Conservation (phyloP, 768 basidiomycete species). For the Panellus pusillus region DNA sequence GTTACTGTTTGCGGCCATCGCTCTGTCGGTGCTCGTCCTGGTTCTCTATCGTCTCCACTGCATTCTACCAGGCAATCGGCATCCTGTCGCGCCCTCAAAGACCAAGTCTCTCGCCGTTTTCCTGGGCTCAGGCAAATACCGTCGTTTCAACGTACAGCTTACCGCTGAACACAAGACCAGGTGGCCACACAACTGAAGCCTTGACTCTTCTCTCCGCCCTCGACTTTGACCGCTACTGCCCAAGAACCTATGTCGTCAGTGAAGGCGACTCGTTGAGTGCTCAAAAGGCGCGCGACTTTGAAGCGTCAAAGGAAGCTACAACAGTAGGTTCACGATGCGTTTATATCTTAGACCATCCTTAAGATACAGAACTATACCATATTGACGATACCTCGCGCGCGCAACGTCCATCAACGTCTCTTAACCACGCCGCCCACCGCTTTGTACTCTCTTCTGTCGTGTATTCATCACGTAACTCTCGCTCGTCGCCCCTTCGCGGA, state of each 20-base stretch:
- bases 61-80: constrained; percentile 8
- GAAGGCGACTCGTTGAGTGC: constrained; percentile 80
- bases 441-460: constrained; percentile 55
- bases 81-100: neutral
- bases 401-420: constrained; percentile 80
- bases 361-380: constrained; percentile 42
- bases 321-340: constrained; percentile 18
- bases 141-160: neutral
- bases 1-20: neutral
- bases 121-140: constrained; percentile 81
- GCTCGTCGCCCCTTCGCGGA: constrained; percentile 62
- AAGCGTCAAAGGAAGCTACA: constrained; percentile 38
- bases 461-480: constrained; percentile 62
- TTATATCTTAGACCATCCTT: neutral
- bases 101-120: constrained; percentile 67
- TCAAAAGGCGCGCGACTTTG: constrained; percentile 67
- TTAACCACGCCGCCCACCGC: constrained; percentile 70
- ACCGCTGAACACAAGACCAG: constrained; percentile 40
- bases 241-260: constrained; percentile 79
- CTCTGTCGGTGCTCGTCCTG: neutral
- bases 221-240: constrained; percentile 72
- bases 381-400: constrained; percentile 80
- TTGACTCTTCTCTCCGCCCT: constrained; percentile 69
- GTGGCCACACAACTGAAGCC: constrained; percentile 93
- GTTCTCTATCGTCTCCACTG: constrained; percentile 17